These are phyloP conservation scores for Cutaneotrichosporon mucoides DNA, from an alignment of 1,284 basidiomycete species.

Conservation along the genomic window DNA sequence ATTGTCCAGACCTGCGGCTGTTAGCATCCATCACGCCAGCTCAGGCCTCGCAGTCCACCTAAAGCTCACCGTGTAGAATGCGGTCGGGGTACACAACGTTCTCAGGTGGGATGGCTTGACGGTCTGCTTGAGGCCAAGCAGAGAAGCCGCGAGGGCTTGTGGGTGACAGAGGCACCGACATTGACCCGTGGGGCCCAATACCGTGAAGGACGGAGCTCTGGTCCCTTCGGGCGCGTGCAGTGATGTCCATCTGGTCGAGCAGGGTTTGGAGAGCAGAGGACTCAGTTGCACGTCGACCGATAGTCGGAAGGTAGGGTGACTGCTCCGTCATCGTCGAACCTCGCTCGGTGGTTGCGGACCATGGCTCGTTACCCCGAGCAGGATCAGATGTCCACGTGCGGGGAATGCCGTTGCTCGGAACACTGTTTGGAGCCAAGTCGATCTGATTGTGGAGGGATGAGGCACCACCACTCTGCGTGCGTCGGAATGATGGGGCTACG, in stretches of 20 bases:
- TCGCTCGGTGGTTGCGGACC: too few relatives aligned
- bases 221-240: constrained; percentile 24
- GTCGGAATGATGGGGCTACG: background rate
- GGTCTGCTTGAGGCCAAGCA: constrained; percentile 19
- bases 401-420: too few relatives aligned
- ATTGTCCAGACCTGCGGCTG: constrained; percentile 30
- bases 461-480: background rate
- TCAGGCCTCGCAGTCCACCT: too few relatives aligned
- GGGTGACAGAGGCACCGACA: background rate
- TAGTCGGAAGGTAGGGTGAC: background rate
- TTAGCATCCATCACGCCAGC: too few relatives aligned
- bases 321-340: too few relatives aligned
- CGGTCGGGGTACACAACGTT: constrained; percentile 41
- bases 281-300: background rate
- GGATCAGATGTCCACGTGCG: too few relatives aligned
- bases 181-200: too few relatives aligned
- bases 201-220: constrained; percentile 5
- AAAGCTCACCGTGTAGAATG: constrained; percentile 31
- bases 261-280: constrained; percentile 24
- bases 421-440: background rate
- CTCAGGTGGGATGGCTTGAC: constrained; percentile 34
- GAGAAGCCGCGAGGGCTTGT: constrained; percentile 1
- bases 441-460: background rate
- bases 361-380: too few relatives aligned
- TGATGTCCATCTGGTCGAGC: constrained; percentile 28